phyloP scores from a whole-genome alignment of 768 basidiomycete species.

The Kwoniella sp. region DNA sequence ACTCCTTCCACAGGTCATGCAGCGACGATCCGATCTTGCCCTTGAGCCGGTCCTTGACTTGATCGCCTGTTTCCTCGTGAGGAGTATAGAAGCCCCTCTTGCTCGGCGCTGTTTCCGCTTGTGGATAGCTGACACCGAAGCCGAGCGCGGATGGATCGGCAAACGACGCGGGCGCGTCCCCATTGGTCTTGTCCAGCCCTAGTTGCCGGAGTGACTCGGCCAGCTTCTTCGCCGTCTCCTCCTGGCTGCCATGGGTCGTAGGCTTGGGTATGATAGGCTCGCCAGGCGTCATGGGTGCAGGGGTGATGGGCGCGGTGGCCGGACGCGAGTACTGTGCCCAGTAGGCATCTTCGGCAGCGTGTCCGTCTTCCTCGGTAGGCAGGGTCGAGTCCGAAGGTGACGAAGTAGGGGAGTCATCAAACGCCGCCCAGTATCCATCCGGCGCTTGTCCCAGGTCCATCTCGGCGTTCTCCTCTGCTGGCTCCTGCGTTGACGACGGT shows the following conservation, averaged over 20 bases:
- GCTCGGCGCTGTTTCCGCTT: background rate
- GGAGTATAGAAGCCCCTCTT: background rate
- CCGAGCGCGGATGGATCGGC: background rate
- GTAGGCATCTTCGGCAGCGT: slow-evolving; percentile 13
- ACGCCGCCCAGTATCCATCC: slow-evolving; percentile 17
- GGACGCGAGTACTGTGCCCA: slow-evolving; percentile 19
- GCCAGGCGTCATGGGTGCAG: slow-evolving; percentile 3
- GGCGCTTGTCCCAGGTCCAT: slow-evolving; percentile 2
- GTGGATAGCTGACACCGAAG: background rate
- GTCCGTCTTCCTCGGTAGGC: background rate
- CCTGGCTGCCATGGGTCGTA: background rate
- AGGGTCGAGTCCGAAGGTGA: too few species aligned
- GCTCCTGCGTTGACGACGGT: background rate
- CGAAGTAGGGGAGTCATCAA: slow-evolving; percentile 5
- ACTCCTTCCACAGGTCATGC: slow-evolving; percentile 4
- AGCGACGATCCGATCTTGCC: slow-evolving; percentile 5
- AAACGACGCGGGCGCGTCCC: background rate
- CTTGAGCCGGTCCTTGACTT: slow-evolving; percentile 8
- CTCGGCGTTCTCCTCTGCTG: background rate
- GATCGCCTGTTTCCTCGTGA: slow-evolving; percentile 1
- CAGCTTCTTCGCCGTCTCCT: slow-evolving; percentile 8
- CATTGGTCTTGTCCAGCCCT: background rate
- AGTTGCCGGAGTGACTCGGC: slow-evolving; percentile 2
- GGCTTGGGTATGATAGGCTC: background rate
- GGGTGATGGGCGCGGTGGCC: slow-evolving; percentile 13